A percentile compares a stretch with the other conserved stretches of the same genome.
Evolutionary conservation across 2,329 filamentous ascomycete species (phyloP).

Genomic region (Apiospora kogelbergensis): DNA sequence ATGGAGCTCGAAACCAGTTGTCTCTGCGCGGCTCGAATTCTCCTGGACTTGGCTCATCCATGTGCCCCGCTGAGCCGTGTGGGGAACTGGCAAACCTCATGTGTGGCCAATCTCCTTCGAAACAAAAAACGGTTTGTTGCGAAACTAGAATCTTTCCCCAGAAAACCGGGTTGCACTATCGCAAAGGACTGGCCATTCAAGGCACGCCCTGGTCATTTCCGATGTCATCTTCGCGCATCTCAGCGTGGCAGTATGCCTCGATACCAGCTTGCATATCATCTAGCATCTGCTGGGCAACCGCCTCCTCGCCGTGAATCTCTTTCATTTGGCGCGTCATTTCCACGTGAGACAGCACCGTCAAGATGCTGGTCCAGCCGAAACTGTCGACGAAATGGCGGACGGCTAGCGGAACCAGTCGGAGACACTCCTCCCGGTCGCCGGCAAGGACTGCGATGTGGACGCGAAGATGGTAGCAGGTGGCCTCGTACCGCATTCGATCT

Average conservation of each 20-base stretch:
- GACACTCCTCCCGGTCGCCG: background rate
- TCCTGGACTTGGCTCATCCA: too few species aligned
- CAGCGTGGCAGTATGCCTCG: background rate
- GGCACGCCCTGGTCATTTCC: background rate
- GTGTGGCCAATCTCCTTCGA: too few species aligned
- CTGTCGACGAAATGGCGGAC: background rate
- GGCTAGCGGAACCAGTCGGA: background rate
- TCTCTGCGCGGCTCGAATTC: too few species aligned
- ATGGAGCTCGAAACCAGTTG: too few species aligned
- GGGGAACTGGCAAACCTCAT: too few species aligned
- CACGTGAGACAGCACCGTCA: background rate
- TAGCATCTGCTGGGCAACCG: background rate
- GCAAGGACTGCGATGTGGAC: background rate
- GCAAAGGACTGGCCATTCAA: background rate
- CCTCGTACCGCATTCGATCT: background rate
- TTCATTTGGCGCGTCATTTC: background rate
- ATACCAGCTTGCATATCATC: background rate
- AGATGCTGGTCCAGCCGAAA: background rate
- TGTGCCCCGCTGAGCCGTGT: too few species aligned
- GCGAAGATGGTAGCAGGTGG: background rate
- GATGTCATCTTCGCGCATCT: background rate
- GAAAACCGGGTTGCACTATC: too few species aligned
- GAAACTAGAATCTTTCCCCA: too few species aligned
- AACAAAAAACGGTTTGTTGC: too few species aligned
- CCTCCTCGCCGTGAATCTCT: background rate